phyloP scores from a whole-genome alignment of 2,329 filamentous ascomycete species.

The Aspergillus sojae region DNA sequence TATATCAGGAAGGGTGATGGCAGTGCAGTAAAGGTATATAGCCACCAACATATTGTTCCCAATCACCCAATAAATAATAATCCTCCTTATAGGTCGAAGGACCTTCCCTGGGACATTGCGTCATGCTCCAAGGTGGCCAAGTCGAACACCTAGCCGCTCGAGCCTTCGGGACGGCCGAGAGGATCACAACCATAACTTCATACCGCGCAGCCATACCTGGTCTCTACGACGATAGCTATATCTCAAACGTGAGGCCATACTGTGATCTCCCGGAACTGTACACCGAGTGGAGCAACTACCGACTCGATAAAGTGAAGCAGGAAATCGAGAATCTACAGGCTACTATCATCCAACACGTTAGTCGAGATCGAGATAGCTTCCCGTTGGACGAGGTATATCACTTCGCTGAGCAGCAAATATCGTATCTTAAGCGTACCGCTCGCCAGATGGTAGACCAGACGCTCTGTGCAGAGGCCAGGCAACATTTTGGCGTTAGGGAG shows the following conservation, averaged over 20 bases:
- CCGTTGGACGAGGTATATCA: not conserved
- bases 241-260: conserved; percentile 26
- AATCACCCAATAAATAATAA: not conserved
- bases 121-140: conserved; percentile 32
- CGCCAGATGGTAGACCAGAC: not conserved
- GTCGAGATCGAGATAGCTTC: not conserved
- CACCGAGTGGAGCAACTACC: conserved; percentile 24
- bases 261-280: conserved; percentile 22
- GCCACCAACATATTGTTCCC: not conserved
- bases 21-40: conserved; percentile 14
- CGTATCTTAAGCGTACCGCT: not conserved
- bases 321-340: not conserved
- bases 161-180: conserved; percentile 27
- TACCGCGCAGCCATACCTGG: conserved; percentile 24
- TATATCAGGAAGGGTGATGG: conserved; percentile 28
- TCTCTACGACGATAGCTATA: conserved; percentile 25
- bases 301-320: conserved; percentile 8
- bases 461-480: not conserved
- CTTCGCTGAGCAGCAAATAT: not conserved
- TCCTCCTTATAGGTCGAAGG: not conserved
- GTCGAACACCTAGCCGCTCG: conserved; percentile 29
- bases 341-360: not conserved
- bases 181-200: conserved; percentile 31
- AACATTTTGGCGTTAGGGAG: not conserved
- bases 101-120: conserved; percentile 24